Conservation (phyloP, 2,329 filamentous ascomycete genomes). For the Bipolaris victoriae region DNA sequence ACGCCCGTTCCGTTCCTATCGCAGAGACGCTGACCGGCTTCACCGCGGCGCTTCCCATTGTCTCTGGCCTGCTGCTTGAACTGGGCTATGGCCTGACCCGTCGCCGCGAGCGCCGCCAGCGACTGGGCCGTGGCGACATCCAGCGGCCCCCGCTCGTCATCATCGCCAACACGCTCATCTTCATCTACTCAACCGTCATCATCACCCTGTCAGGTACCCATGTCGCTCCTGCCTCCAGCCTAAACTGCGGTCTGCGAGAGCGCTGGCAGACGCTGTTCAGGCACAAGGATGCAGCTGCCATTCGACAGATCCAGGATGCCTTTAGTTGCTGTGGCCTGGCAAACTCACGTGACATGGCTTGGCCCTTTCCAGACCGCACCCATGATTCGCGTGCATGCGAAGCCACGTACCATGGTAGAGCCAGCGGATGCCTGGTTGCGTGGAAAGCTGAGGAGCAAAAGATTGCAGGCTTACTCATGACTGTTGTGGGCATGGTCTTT, state of each 20-base stretch:
- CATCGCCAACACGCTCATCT: constrained; percentile 48
- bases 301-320: constrained; percentile 68
- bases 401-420: constrained; percentile 53
- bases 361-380: constrained; percentile 61
- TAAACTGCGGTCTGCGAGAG: constrained; percentile 62
- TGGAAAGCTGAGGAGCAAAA: constrained; percentile 65
- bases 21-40: constrained; percentile 50
- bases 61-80: constrained; percentile 53
- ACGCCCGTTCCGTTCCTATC: constrained; percentile 51
- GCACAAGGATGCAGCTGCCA: constrained; percentile 56
- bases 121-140: constrained; percentile 41
- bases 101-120: constrained; percentile 37
- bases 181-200: constrained; percentile 52
- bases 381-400: constrained; percentile 52
- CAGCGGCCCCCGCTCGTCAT: constrained; percentile 46
- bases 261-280: constrained; percentile 63
- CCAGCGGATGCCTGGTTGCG: constrained; percentile 56
- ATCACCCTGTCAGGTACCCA: constrained; percentile 55
- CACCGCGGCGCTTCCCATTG: constrained; percentile 50
- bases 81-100: constrained; percentile 46
- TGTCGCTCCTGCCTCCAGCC: constrained; percentile 45
- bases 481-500: constrained; percentile 50
- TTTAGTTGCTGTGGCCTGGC: constrained; percentile 71
- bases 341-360: constrained; percentile 64
- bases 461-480: constrained; percentile 62